Base-by-base conservation (phyloP, 768 basidiomycete genomes). In the Atractiella rhizophila region DNA sequence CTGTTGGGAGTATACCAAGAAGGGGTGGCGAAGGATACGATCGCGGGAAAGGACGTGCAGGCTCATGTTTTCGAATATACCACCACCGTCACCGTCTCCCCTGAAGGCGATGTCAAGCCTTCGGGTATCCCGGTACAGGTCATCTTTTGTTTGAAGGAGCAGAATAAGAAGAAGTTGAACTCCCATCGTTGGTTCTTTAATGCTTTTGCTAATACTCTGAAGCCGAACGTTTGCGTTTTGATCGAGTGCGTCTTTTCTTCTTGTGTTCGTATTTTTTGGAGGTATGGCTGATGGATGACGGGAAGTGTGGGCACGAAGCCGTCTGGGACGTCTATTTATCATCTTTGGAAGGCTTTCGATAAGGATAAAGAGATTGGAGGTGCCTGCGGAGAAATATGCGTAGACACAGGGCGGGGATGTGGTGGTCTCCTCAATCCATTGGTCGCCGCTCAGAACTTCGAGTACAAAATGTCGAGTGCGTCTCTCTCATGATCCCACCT, bases 1-100 rank as follows among this genome's bases (percentile, higher is more conserved):
- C n/a, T n/a, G n/a, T n/a, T n/a, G 28, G 54, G 54, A 23, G 27
- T 55, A 10, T 55, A 52, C 39, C 54, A 55, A 40, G 54, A 54
- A 37, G 49, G 49, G 5, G 37, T 55, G 42, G 52, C 52, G 52
- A 51, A 55, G 40, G 49, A 51, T 36, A 43, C 48, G 6, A 51
- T 55, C 29, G 52, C 52, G 37, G 54, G 52, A n/a, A 50, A 55
- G 44, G 70, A 45, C 83, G 86, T 57, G 71, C 80, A 45, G 11
- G 86, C 78, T 10, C 86, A 94, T 56, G 79, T 96, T 43, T 96
- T 94, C 53, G 85, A 91, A n/a, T n/a, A n/a, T n/a, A n/a, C n/a
- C n/a, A n/a, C n/a, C n/a, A n/a, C 28, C n/a, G 11, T 11, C 10
- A 27, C 24, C 23, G 19, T 6, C 31, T 19, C 36, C 31, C 32